phyloP scores from a whole-genome alignment of 805 yeast genomes.

The Candida sphagnicola region DNA sequence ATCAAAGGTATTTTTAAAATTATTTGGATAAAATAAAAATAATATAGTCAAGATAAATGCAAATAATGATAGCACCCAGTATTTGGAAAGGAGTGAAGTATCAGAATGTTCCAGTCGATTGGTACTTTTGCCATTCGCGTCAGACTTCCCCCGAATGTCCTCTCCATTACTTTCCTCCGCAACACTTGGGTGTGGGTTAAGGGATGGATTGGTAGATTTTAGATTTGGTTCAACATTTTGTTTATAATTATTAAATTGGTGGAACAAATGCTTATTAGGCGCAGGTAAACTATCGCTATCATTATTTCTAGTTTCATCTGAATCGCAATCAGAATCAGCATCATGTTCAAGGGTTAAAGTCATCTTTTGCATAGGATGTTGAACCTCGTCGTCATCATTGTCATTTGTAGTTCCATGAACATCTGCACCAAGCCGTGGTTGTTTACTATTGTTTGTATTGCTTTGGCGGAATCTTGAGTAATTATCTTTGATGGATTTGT shows the following conservation, averaged over 20 bases:
- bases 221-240: slow-evolving; percentile 4
- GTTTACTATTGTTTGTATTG: too few species aligned
- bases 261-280: slow-evolving; percentile 10
- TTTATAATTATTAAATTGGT: slow-evolving; percentile 7
- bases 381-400: not conserved
- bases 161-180: too few species aligned
- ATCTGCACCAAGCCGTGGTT: slow-evolving; percentile 4
- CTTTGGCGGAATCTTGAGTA: too few species aligned
- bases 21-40: not conserved
- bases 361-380: slow-evolving; percentile 8
- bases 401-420: slow-evolving; percentile 3
- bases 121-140: too few species aligned
- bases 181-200: too few species aligned
- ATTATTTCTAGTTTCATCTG: slow-evolving; percentile 4
- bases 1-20: not conserved
- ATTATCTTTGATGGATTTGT: slow-evolving; percentile 1
- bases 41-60: not conserved
- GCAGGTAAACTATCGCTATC: not conserved
- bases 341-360: slow-evolving; percentile 1
- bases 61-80: not conserved
- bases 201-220: not conserved
- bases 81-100: too few species aligned
- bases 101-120: too few species aligned
- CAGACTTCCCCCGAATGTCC: too few species aligned
- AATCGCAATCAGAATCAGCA: slow-evolving; percentile 1